Evolutionary conservation across 169 alveolate genomes (phyloP).

Genomic region (Plasmodium fragile): DNA sequence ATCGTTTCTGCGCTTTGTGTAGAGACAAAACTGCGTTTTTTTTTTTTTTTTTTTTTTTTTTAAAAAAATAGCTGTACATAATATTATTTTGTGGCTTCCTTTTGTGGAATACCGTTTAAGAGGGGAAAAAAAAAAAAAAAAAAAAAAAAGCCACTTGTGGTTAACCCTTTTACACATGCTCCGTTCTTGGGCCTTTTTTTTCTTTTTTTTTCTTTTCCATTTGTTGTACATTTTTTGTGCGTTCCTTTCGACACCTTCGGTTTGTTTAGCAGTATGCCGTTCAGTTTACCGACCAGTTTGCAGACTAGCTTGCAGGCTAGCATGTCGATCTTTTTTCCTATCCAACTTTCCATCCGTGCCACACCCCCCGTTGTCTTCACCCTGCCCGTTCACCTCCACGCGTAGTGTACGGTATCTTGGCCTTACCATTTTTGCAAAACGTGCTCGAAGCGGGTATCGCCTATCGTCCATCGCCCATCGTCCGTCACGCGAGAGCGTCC

Average conservation of each 20-base stretch:
- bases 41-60: constrained; percentile 3
- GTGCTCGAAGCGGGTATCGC: no score
- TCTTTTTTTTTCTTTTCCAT: background rate
- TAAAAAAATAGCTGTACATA: background rate
- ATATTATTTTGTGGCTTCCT: background rate
- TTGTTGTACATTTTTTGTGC: background rate
- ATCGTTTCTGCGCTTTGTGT: background rate
- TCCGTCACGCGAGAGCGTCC: background rate
- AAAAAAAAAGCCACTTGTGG: background rate
- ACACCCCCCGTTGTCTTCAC: background rate
- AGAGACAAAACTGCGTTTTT: background rate
- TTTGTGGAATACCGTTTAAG: background rate
- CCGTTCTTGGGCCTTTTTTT: background rate
- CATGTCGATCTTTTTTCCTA: no score
- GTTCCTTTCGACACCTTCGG: background rate
- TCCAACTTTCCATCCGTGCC: background rate
- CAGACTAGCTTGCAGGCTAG: background rate
- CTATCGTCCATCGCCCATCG: no score
- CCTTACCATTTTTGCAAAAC: background rate
- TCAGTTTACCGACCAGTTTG: background rate
- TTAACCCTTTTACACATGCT: background rate
- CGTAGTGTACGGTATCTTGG: background rate
- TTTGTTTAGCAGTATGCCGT: no score
- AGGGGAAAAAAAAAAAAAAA: background rate
- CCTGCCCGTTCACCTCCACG: background rate